Conservation (phyloP, 2,329 filamentous ascomycete species). For the Stemphylium vesicarium region DNA sequence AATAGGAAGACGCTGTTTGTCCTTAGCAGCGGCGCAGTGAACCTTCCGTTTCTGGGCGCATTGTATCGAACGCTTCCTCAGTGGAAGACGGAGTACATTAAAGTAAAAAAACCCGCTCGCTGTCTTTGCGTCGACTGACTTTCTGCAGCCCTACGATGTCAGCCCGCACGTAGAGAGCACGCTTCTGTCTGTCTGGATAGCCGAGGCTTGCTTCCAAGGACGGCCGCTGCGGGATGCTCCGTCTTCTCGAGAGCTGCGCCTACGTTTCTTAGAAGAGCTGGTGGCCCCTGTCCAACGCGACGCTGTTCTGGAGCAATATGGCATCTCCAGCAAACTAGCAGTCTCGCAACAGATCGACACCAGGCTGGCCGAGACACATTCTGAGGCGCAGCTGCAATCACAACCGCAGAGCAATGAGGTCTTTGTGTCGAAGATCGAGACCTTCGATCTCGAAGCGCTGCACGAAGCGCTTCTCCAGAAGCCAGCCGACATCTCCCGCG, state of each 20-base stretch:
- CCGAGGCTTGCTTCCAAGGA: not conserved
- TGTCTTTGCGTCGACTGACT: not conserved
- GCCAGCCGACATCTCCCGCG: not conserved
- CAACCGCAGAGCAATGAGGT: too few species aligned
- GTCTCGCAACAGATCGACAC: not conserved
- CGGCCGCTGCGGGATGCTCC: not conserved
- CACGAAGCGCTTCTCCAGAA: not conserved
- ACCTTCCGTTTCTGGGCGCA: not conserved
- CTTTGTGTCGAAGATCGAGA: too few species aligned
- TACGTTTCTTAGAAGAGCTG: slow-evolving; percentile 6
- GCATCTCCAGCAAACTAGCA: not conserved
- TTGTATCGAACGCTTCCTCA: not conserved
- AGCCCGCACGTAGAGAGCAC: slow-evolving; percentile 1
- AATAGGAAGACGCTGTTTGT: not conserved
- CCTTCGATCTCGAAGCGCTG: not conserved
- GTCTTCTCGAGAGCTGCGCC: not conserved
- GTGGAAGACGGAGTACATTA: slow-evolving; percentile 2
- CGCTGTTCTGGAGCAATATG: not conserved
- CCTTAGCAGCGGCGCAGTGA: not conserved
- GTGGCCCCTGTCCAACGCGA: slow-evolving; percentile 1
- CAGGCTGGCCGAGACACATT: not conserved
- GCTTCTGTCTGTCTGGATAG: slow-evolving; percentile 4
- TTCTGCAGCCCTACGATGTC: not conserved
- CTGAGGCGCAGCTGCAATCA: slow-evolving; percentile 1
- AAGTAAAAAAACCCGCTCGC: not conserved